Base-by-base conservation (phyloP, 2,329 filamentous ascomycete species). In the Aspergillus costaricaensis region DNA sequence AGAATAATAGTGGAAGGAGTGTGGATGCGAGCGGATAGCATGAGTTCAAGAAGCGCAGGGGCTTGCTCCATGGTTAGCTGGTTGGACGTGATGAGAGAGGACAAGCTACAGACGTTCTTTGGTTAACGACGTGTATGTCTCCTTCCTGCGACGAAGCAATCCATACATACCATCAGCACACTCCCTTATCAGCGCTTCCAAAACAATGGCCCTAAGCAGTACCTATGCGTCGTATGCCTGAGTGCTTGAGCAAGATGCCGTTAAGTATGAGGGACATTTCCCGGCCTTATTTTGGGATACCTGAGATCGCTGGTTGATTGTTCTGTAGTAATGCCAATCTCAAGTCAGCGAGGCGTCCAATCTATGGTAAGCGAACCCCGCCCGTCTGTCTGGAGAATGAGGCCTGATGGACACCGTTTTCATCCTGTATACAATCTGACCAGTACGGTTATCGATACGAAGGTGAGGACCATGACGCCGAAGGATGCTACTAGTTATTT, bases 401-500 rank as follows among this genome's bases (percentile, higher is more conserved):
- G 41, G 5, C 41, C 41, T 44, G 21, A 5, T 14, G 32, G 10
- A 14, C 10, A 3, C 32, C 19, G 41, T 44, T 21, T 7, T 23
- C 41, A 21, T 44, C 17, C 9, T 21, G 41, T 44, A 44, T 21
- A 19, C 41, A 44, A 44, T 44, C 9, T 44, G 17, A 44, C 41
- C 41, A 23, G 30, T 19, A 49, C 47, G 47, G 47, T 49, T 15
- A 23, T n/a, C n/a, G 14, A 30, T 17, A 12, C 21, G 21, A 49
- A 15, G 5, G 10, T 32, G 39, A 12, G 5, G 8, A 21, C 9
- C 9, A 44, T 44, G 41, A 44, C 41, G 41, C 41, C 14, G 12
- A 21, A 21, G 32, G 23, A 32, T 36, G 19, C 27, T 8, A 5
- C 9, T 30, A 41, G 49, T 47, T 64, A 65, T 64, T 60, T 57